A percentile compares a stretch with the other conserved stretches of the same genome.
These are phyloP conservation scores for Achaetomium macrosporum DNA, from an alignment of 2,329 filamentous ascomycete genomes.

Conservation along the genomic window DNA sequence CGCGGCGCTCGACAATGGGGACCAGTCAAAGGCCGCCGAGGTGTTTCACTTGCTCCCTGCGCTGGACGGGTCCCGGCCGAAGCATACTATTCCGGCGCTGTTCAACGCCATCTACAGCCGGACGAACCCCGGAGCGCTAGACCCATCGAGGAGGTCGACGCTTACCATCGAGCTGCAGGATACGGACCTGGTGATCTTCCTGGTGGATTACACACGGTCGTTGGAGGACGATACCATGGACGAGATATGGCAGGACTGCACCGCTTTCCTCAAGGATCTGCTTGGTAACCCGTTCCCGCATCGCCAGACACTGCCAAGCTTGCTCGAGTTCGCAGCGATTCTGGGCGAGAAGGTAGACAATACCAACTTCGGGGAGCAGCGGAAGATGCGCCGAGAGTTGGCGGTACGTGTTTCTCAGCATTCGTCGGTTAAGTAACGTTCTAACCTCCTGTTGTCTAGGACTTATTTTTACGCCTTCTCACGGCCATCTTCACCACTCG, in stretches of 20 bases:
- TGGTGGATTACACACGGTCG: slow-evolving; percentile 83
- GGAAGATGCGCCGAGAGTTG: slow-evolving; percentile 83
- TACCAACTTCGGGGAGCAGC: slow-evolving; percentile 92
- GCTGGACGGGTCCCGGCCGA: slow-evolving; percentile 82
- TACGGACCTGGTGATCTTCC: slow-evolving; percentile 76
- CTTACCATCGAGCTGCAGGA: slow-evolving; percentile 81
- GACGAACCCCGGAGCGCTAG: slow-evolving; percentile 75
- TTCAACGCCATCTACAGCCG: slow-evolving; percentile 96
- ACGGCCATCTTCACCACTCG: slow-evolving; percentile 92
- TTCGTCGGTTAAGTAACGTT: slow-evolving; percentile 25
- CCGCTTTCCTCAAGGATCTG: slow-evolving; percentile 82
- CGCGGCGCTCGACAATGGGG: slow-evolving; percentile 40
- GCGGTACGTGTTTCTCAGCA: slow-evolving; percentile 53
- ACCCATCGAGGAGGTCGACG: slow-evolving; percentile 75
- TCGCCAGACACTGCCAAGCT: slow-evolving; percentile 76
- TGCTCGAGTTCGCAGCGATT: slow-evolving; percentile 84
- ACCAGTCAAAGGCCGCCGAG: slow-evolving; percentile 49
- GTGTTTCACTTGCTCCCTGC: slow-evolving; percentile 86
- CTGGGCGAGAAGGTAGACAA: slow-evolving; percentile 95
- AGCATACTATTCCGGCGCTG: slow-evolving; percentile 85
- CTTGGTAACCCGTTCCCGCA: slow-evolving; percentile 92
- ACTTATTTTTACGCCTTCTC: slow-evolving; percentile 80
- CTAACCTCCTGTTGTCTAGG: slow-evolving; percentile 43
- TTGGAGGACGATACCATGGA: slow-evolving; percentile 97
- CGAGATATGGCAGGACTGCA: slow-evolving; percentile 95